Percentiles rank a stretch among this genome's conserved stretches.
phyloP scores from a whole-genome alignment of 441 rosid species.

The Dalechampia spathulata region DNA sequence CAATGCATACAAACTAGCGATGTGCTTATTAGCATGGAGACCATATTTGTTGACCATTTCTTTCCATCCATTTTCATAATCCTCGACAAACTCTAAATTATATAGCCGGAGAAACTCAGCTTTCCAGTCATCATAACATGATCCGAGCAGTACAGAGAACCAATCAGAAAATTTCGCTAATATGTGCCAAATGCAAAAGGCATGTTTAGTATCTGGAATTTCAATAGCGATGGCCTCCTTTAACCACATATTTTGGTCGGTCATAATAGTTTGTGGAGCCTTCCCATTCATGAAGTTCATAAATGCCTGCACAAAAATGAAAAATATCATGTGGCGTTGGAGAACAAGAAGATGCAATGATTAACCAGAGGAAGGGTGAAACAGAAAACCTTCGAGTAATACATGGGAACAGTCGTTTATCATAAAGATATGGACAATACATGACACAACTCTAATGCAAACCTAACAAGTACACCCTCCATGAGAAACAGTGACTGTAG shows the following conservation, averaged over 20 bases:
- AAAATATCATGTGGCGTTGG: neutral
- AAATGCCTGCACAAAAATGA: constrained; percentile 36
- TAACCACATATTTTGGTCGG: constrained; percentile 57
- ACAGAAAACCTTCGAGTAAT: neutral
- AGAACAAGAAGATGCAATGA: neutral
- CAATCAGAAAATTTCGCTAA: constrained; percentile 50
- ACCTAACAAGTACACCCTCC: neutral
- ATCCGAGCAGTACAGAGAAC: constrained; percentile 45
- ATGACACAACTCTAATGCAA: neutral
- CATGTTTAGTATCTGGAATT: constrained; percentile 51
- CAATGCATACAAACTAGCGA: constrained; percentile 16
- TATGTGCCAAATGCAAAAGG: constrained; percentile 51
- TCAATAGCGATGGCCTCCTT: constrained; percentile 47
- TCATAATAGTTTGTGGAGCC: constrained; percentile 44
- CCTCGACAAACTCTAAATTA: constrained; percentile 18
- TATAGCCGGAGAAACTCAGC: constrained; percentile 31
- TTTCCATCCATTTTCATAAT: constrained; percentile 23
- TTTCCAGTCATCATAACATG: constrained; percentile 51
- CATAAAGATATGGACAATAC: neutral
- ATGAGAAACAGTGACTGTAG: neutral
- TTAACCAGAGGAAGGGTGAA: neutral
- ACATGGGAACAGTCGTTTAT: neutral
- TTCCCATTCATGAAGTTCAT: constrained; percentile 51
- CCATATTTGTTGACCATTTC: constrained; percentile 21
- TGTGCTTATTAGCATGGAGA: constrained; percentile 19